Evolutionary conservation across 345 rosid species (phyloP).

Genomic region (Durio zibethinus): DNA sequence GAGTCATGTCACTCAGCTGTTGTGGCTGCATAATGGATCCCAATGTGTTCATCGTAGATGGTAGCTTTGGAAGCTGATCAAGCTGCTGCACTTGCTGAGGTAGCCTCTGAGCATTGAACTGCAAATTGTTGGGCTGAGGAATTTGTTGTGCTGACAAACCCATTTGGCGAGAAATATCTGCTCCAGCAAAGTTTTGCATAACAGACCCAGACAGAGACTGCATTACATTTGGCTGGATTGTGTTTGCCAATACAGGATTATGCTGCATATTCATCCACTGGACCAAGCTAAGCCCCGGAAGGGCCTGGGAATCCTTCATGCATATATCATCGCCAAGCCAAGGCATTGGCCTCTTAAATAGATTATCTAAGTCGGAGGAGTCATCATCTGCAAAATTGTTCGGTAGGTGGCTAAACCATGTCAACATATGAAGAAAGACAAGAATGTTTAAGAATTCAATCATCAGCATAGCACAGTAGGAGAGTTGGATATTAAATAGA

Average conservation of each 20-base stretch:
- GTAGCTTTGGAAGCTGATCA: constrained; percentile 34
- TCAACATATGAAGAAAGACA: neutral
- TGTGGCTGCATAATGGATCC: constrained; percentile 15
- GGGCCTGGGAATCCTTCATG: constrained; percentile 66
- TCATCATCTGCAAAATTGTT: constrained; percentile 58
- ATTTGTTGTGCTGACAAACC: constrained; percentile 25
- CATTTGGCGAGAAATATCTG: constrained; percentile 35
- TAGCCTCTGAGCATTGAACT: constrained; percentile 27
- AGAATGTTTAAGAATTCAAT: constrained; percentile 16
- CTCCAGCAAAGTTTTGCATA: constrained; percentile 18
- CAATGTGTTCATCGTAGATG: constrained; percentile 9
- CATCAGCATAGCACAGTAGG: constrained; percentile 14
- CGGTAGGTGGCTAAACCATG: neutral
- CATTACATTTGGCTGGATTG: constrained; percentile 49
- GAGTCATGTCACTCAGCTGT: constrained; percentile 35
- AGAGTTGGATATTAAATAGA: neutral
- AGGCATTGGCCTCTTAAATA: constrained; percentile 84
- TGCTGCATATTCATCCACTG: constrained; percentile 97
- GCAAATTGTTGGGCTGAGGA: constrained; percentile 23
- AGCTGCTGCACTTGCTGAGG: constrained; percentile 26
- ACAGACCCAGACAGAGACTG: constrained; percentile 10
- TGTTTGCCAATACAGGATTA: constrained; percentile 43
- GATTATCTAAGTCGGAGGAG: constrained; percentile 58
- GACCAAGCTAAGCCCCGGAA: constrained; percentile 73
- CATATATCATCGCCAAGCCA: constrained; percentile 76